Conservation (phyloP, 139 green algal genomes). For the Dunaliella sp. region DNA sequence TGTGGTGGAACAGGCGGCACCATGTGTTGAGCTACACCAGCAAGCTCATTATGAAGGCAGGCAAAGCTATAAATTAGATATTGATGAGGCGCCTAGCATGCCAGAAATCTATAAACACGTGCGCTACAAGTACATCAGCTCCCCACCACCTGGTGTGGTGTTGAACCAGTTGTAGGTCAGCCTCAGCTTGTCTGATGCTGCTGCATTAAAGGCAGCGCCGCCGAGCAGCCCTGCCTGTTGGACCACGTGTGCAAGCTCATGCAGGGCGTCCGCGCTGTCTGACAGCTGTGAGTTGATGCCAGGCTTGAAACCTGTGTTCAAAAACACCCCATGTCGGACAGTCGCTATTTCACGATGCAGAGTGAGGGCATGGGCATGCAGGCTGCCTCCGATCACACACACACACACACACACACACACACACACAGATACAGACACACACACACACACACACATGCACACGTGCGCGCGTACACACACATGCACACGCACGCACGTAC, state of each 20-base stretch:
- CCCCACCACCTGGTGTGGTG: not conserved
- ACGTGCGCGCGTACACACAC: too few species aligned
- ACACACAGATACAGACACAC: too few species aligned
- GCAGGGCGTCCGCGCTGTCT: not conserved
- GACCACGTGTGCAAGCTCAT: not conserved
- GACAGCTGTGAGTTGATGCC: not conserved
- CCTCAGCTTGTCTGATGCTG: not conserved
- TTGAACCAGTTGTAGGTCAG: not conserved
- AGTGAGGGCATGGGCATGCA: too few species aligned
- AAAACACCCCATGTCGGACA: too few species aligned
- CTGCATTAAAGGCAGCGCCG: not conserved
- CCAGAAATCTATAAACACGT: too few species aligned
- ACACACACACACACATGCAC: too few species aligned
- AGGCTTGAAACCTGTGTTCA: not conserved
- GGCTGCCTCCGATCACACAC: too few species aligned
- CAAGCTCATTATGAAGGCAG: not conserved
- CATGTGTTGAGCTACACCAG: not conserved
- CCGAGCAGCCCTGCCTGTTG: not conserved
- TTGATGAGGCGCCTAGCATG: too few species aligned
- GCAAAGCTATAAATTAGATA: not conserved
- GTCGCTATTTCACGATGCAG: too few species aligned
- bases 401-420: too few species aligned
- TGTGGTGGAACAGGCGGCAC: too few species aligned
- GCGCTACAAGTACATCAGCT: not conserved
- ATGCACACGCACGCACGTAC: too few species aligned